Evolutionary conservation across 192 early-diverging fungal species (phyloP), one percentile per base, ranked within the genome.

Genomic region (Rhizophagus clarus): DNA sequence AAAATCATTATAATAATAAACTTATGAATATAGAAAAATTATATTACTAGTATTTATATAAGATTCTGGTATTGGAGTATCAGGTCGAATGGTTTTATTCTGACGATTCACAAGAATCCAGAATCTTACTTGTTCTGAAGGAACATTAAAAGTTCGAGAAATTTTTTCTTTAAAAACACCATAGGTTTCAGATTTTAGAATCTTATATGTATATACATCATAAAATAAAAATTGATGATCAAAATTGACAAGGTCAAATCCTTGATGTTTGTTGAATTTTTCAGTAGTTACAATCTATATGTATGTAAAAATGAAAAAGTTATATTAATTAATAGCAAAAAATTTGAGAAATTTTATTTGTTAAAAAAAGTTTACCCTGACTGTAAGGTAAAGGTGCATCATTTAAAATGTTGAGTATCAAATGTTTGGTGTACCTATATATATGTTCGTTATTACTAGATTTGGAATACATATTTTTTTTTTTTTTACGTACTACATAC

Each of bases 21-120:
- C 9, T 42, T 42, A 42, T 7, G 1, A 9, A 56, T 10, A 22
- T 47, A 24, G 24, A 11, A 84, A 74, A 20, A 42, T 8, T 42
- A 56, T 79, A 88, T 76, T 86, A 93, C 90, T 77, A 2, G 63
- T 70, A 15, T 78, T 79, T 40, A 83, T 73, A 63, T 92, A 88
- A 11, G 81, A 51, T 51, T 87, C 85, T 22, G 86, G 82, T 69
- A 94, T 88, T 22, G 93, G 91, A 26, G 81, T 47, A 80, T 98
- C 97, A 12, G 94, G 93, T 51, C 98, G 90, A 31, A 95, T 82
- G 4, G 98, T 98, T 83, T 93, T 93, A 87, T 99, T 99, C 83
- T 96, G 92, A 6, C 98, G 91, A 29, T 92, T 92, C 20, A 95
- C 93, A 80, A 98, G 86, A 1, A 88, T 86, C 98, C 98, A 99